phyloP scores from a whole-genome alignment of 192 early-diverging fungal genomes.

The Coemansia sp. region DNA sequence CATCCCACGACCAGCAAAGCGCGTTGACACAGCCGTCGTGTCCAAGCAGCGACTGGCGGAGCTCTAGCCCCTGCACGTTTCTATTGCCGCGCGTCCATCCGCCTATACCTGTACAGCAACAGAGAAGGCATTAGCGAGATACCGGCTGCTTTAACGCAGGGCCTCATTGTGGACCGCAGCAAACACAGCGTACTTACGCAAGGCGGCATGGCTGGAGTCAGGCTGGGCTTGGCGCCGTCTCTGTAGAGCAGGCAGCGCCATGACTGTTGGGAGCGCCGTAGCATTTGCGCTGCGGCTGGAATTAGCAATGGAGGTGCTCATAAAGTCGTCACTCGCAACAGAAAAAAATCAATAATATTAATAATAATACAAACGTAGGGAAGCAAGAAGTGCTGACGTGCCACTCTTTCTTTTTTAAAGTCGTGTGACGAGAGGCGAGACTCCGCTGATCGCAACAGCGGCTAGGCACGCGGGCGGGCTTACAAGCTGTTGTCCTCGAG shows the following conservation, averaged over 20 bases:
- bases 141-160: background rate
- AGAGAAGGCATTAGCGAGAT: background rate
- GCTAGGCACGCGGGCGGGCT: background rate
- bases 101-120: slow-evolving; percentile 11
- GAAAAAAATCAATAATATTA: too few relatives aligned
- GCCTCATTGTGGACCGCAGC: background rate
- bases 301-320: background rate
- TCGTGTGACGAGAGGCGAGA: background rate
- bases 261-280: background rate
- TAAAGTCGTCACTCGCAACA: too few relatives aligned
- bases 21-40: slow-evolving; percentile 54
- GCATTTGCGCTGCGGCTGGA: background rate
- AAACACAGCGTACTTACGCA: slow-evolving; percentile 24
- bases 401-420: background rate
- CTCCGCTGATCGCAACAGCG: background rate
- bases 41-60: slow-evolving; percentile 38
- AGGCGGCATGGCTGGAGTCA: background rate
- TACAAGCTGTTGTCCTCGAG: background rate
- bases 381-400: background rate
- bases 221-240: slow-evolving; percentile 11
- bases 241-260: slow-evolving; percentile 10
- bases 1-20: slow-evolving; percentile 60
- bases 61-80: slow-evolving; percentile 19
- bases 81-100: slow-evolving; percentile 23
- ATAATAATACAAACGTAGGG: too few relatives aligned